phyloP scores from a whole-genome alignment of 2,329 filamentous ascomycete species.

The Pestalotiopsis fici region DNA sequence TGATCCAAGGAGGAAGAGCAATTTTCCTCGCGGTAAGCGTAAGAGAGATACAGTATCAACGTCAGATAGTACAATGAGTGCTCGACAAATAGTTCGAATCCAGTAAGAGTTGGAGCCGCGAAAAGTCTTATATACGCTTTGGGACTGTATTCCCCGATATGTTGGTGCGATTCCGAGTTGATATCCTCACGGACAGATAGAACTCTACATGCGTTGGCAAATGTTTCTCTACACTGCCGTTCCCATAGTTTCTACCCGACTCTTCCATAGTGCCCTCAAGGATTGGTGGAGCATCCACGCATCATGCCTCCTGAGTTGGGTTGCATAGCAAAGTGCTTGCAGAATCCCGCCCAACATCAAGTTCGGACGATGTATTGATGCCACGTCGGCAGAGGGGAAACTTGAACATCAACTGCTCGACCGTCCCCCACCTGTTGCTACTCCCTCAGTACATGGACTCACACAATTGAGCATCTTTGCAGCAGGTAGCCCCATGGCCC shows the following conservation, averaged over 20 bases:
- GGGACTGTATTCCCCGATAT: slow-evolving; percentile 6
- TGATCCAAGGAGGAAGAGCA: not conserved
- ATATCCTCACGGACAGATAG: slow-evolving; percentile 13
- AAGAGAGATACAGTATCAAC: not conserved
- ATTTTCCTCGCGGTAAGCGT: not conserved
- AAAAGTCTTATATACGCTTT: slow-evolving; percentile 29
- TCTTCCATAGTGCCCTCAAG: slow-evolving; percentile 18
- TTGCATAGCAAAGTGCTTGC: slow-evolving; percentile 28
- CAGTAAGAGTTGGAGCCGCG: not conserved
- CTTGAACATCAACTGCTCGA: slow-evolving; percentile 26
- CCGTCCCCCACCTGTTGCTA: slow-evolving; percentile 26
- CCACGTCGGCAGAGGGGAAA: slow-evolving; percentile 30
- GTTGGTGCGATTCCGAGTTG: slow-evolving; percentile 9
- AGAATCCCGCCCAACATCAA: slow-evolving; percentile 2
- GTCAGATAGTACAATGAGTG: not conserved
- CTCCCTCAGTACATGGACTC: slow-evolving; percentile 11
- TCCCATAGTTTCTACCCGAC: slow-evolving; percentile 27
- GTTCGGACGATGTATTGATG: slow-evolving; percentile 28
- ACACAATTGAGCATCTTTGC: slow-evolving; percentile 12
- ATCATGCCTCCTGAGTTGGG: slow-evolving; percentile 30
- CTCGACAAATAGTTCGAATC: not conserved
- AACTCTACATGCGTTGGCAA: slow-evolving; percentile 22
- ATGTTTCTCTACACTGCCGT: slow-evolving; percentile 25
- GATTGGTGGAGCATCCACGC: slow-evolving; percentile 30
- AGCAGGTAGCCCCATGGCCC: slow-evolving; percentile 2